Evolutionary conservation across 495 filamentous ascomycete species (phyloP), one percentile per base, ranked within the genome.

Genomic region (Alectoria sarmentosa): DNA sequence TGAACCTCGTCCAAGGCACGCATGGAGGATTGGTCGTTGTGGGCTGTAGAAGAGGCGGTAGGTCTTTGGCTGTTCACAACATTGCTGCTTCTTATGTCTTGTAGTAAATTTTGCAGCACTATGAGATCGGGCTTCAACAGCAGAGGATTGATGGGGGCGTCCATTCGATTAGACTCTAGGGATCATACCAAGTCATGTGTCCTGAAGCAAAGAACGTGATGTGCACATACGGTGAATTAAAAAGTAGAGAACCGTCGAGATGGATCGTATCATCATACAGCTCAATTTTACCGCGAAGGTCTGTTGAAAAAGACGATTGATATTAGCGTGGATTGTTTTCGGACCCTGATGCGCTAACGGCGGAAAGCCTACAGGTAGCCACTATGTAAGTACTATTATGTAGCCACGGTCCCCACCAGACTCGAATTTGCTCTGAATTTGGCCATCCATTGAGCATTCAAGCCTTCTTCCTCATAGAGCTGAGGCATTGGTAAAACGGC

Each of bases 21-120:
- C 60, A 86, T 73, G 8, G 84, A 83, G 26, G 83, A 83, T 62
- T 81, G 77, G 67, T 85, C 86, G 57, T 72, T 67, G 15, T 73
- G 32, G 64, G 71, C 21, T 61, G 44, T 64, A 70, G 46, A 57
- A 56, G 17, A 14, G 21, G 54, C 62, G 23, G 39, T 44, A 32
- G 19, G 34, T 58, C 57, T 66, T 60, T 68, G 52, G 55, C 60
- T 66, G 42, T 67, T 64, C 58, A 72, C 70, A 61, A 34, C 69
- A 46, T 34, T 70, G 57, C 41, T 61, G 60, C 13, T 54, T 26
- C 69, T 55, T 28, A 77, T 71, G 59, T 78, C 75, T 32, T 69
- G 67, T 60, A 80, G 70, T 36, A 85, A 73, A 61, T 78, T 76
- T 58, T 76, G 68, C n/a, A 85, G 71, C 10, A 85, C 79, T 60